phyloP scores from a whole-genome alignment of 768 basidiomycete genomes.

The Calvatia gigantea region DNA sequence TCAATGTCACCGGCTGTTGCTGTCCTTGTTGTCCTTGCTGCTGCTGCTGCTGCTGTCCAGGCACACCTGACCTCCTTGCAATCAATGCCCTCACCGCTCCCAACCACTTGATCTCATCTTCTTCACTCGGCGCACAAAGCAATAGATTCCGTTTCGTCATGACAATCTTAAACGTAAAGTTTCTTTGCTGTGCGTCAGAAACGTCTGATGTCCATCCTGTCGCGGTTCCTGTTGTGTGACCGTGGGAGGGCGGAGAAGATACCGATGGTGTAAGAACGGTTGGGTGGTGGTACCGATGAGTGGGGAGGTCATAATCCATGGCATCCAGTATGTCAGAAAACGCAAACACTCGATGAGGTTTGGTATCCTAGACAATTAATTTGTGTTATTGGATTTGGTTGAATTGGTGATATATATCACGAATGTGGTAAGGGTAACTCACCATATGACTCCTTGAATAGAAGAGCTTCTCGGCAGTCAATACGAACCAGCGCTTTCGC shows the following conservation, averaged over 20 bases:
- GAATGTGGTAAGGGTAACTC: no score
- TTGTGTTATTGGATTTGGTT: no score
- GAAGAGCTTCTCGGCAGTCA: slow-evolving; percentile 83
- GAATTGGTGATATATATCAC: not conserved
- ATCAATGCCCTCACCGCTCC: slow-evolving; percentile 92
- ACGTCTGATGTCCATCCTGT: slow-evolving; percentile 25
- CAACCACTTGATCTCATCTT: slow-evolving; percentile 98
- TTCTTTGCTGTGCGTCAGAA: slow-evolving; percentile 36
- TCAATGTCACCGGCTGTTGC: not conserved
- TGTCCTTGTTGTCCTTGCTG: not conserved
- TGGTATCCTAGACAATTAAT: slow-evolving; percentile 67
- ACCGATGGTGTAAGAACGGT: slow-evolving; percentile 26
- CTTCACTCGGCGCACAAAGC: slow-evolving; percentile 92
- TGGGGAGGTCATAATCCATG: slow-evolving; percentile 75
- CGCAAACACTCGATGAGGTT: slow-evolving; percentile 82
- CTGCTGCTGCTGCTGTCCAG: slow-evolving; percentile 28
- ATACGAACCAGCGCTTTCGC: slow-evolving; percentile 96
- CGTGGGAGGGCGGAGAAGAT: slow-evolving; percentile 28
- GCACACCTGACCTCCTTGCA: slow-evolving; percentile 59
- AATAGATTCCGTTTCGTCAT: slow-evolving; percentile 89
- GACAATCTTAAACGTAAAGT: slow-evolving; percentile 85
- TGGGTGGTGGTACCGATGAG: slow-evolving; percentile 47
- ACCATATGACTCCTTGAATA: slow-evolving; percentile 98
- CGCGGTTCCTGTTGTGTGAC: not conserved
- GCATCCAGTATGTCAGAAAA: slow-evolving; percentile 88